phyloP scores from a whole-genome alignment of 371 early-diverging fungal genomes.

The Rhizopus arrhizus region DNA sequence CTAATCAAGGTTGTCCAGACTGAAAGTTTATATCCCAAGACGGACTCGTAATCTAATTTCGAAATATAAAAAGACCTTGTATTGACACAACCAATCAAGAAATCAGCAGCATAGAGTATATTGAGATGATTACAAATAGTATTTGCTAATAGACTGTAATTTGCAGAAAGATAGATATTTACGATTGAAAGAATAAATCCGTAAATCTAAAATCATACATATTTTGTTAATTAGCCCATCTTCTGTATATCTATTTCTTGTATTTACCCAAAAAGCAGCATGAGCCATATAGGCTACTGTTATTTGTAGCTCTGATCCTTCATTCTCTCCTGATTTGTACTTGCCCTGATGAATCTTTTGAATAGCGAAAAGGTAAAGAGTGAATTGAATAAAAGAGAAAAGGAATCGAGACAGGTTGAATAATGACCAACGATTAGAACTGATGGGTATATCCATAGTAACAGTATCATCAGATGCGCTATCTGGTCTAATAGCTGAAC shows the following conservation, averaged over 20 bases:
- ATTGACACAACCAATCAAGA: conserved; percentile 31
- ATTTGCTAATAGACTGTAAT: conserved; percentile 22
- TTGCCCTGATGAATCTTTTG: not conserved
- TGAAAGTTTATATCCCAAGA: conserved; percentile 27
- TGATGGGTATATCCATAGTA: conserved; percentile 8
- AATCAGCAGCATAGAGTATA: conserved; percentile 23
- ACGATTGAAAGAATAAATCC: conserved; percentile 27
- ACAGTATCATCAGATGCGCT: conserved; percentile 12
- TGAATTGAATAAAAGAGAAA: conserved; percentile 13
- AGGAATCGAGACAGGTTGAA: conserved; percentile 12
- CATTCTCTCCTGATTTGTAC: conserved; percentile 3
- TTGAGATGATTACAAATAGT: conserved; percentile 42
- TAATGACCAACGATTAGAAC: conserved; percentile 12
- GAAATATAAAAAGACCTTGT: conserved; percentile 36
- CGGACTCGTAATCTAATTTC: conserved; percentile 17
- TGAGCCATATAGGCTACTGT: conserved; percentile 7
- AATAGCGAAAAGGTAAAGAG: not conserved
- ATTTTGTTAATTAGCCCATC: not conserved
- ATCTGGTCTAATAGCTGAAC: not conserved
- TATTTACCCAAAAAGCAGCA: conserved; percentile 22
- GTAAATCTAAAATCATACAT: conserved; percentile 16
- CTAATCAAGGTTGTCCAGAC: conserved; percentile 17
- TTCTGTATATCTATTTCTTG: not conserved
- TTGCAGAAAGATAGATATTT: conserved; percentile 23
- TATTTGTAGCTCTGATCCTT: conserved; percentile 2